A percentile compares a stretch with the other conserved stretches of the same genome.
Conservation (phyloP, 2,329 filamentous ascomycete species). For the Colletotrichum sp. region DNA sequence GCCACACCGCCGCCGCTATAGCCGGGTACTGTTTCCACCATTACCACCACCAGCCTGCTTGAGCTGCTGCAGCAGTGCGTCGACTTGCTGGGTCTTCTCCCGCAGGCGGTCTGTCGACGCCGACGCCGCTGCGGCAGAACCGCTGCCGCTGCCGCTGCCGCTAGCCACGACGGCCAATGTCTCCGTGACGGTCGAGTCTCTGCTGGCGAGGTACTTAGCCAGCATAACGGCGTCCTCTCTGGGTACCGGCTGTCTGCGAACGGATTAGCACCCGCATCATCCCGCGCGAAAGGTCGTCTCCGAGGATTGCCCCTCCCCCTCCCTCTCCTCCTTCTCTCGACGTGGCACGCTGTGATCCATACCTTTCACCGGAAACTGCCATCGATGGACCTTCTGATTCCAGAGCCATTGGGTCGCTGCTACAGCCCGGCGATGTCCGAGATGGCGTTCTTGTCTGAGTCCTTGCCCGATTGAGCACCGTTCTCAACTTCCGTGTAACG, state of each 20-base stretch:
- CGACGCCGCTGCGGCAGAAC: background rate
- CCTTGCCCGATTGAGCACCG: background rate
- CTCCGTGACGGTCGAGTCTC: background rate
- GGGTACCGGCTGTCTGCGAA: background rate
- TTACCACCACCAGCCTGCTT: background rate
- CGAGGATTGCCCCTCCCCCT: background rate
- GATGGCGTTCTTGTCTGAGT: background rate
- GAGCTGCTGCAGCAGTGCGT: conserved; percentile 1
- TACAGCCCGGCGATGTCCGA: background rate
- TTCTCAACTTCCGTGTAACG: background rate
- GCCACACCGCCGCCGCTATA: background rate
- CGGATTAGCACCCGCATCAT: background rate
- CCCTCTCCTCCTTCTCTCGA: background rate
- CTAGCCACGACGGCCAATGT: background rate
- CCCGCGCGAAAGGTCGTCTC: background rate
- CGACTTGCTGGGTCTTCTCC: conserved; percentile 3
- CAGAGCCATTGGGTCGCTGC: background rate
- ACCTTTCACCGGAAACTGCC: conserved; percentile 19
- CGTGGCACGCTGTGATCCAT: conserved; percentile 19
- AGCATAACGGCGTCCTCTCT: background rate
- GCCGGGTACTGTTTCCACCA: background rate
- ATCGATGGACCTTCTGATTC: background rate
- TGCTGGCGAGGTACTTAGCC: background rate
- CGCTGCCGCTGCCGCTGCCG: background rate
- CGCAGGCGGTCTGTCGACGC: conserved; percentile 2